These are phyloP conservation scores for Lichtheimia corymbifera DNA, from an alignment of 371 early-diverging fungal species.

Conservation along the genomic window DNA sequence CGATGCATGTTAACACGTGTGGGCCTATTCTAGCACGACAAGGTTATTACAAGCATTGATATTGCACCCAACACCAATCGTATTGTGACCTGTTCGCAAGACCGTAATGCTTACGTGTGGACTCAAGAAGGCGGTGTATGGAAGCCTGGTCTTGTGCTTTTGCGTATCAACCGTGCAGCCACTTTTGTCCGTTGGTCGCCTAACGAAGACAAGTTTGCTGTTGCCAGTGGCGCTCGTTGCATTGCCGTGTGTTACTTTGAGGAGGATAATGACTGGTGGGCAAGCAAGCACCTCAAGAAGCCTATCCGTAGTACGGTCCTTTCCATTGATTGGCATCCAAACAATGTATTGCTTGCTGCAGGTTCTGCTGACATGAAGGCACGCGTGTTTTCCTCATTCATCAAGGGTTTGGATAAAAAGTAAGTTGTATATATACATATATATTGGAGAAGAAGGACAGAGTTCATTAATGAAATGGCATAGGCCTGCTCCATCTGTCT, in stretches of 20 bases:
- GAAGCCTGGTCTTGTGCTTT: slow-evolving; percentile 92
- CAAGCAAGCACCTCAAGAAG: slow-evolving; percentile 92
- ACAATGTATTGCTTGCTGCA: slow-evolving; percentile 91
- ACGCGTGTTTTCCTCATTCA: slow-evolving; percentile 93
- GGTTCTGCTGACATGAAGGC: slow-evolving; percentile 96
- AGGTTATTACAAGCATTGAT: slow-evolving; percentile 93
- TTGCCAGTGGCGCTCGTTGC: slow-evolving; percentile 88
- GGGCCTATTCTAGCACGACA: slow-evolving; percentile 76
- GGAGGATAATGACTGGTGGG: slow-evolving; percentile 97
- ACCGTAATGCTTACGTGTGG: slow-evolving; percentile 99
- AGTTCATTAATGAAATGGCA: neutral
- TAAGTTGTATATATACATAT: slow-evolving; percentile 20
- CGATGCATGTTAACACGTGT: neutral
- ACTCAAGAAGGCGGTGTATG: slow-evolving; percentile 74
- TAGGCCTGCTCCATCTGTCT: slow-evolving; percentile 74
- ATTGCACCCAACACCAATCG: slow-evolving; percentile 96
- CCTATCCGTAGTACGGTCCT: slow-evolving; percentile 91
- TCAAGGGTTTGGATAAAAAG: slow-evolving; percentile 94
- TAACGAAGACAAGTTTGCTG: slow-evolving; percentile 96
- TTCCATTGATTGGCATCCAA: slow-evolving; percentile 95
- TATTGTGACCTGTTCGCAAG: slow-evolving; percentile 96
- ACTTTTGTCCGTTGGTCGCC: slow-evolving; percentile 97
- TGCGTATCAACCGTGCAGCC: slow-evolving; percentile 96
- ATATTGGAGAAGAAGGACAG: neutral
- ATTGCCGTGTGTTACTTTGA: slow-evolving; percentile 96